Base-by-base conservation (phyloP, 306 rosid genomes). In the Vigna angularis region DNA sequence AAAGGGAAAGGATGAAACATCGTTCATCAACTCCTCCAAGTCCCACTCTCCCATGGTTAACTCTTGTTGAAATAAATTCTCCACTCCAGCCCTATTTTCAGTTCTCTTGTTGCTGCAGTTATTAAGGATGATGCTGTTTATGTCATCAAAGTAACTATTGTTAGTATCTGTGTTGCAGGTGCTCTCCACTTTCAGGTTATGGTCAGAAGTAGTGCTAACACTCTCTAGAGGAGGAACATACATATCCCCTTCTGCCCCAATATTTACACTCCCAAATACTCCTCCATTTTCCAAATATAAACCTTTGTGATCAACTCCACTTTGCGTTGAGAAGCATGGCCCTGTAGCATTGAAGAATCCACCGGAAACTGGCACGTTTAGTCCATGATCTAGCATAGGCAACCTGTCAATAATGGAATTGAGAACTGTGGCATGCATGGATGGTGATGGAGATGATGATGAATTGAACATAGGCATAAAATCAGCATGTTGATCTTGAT, bases 11-110 rank as follows among this genome's bases (percentile, higher is more conserved):
- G 93, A 88, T 9, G 99, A 88, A 75, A 86, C 89, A 73, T 91
- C 97, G 83, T 91, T 95, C 96, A 95, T 91, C 84, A 95, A 85
- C 61, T 91, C 96, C 64, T 91, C 98, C 72, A 91, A 90, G 53
- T 89, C 93, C 99, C 97, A 95, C 48, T 89, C 98, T 83, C 90
- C 91, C 74, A 87, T 84, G 56, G 90, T 85, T 64, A 90, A 74
- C 74, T 87, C 87, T 58, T 91, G 83, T 3, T 87, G 90, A 74
- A 86, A 86, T 34, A 67, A 84, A 83, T 82, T 84, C 77, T 89
- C 97, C 81, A 72, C 24, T 77, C 81, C 89, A 67, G 10, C 57
- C 24, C 70, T 73, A 79, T 65, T 86, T 22, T 88, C 87, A 45
- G 61, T 12, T 20, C 61, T 55, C 16, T 44, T 76, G 75, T 80